Percentiles rank a stretch among this genome's conserved stretches.
These are phyloP conservation scores for Peronospora belbahrii DNA, from an alignment of 352 stramenopile genomes.

Conservation along the genomic window DNA sequence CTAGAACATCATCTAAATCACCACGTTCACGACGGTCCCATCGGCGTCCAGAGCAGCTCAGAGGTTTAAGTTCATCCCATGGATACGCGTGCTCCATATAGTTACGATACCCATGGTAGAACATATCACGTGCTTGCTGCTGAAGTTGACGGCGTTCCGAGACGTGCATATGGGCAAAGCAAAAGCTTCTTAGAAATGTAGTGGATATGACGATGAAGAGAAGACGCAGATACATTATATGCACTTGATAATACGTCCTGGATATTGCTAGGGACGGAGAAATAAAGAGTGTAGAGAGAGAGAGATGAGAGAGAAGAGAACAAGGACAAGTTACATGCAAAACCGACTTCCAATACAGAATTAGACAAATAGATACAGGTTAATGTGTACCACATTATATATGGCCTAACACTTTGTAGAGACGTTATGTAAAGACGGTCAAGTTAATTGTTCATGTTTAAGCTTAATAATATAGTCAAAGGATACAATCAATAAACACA, in stretches of 20 bases:
- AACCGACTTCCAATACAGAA: no score
- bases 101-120: constrained; percentile 82
- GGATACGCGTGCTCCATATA: constrained; percentile 86
- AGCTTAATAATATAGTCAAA: no score
- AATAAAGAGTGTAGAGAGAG: not conserved
- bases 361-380: no score
- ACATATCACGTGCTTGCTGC: constrained; percentile 79
- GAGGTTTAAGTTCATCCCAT: constrained; percentile 83
- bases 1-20: constrained; percentile 81
- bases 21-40: constrained; percentile 77
- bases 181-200: constrained; percentile 6
- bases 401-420: no score
- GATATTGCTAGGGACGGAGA: not conserved
- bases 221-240: constrained; percentile 11
- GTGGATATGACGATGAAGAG: constrained; percentile 3
- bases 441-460: no score
- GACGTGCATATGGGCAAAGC: constrained; percentile 46
- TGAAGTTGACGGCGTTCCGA: constrained; percentile 60
- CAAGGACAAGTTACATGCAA: not conserved
- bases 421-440: no score
- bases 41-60: constrained; percentile 64
- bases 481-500: no score
- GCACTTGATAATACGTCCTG: constrained; percentile 1
- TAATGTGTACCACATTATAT: no score
- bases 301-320: no score